Percentiles rank a stretch among this genome's conserved stretches.
These are phyloP conservation scores for Pleurostoma richardsiae DNA, from an alignment of 2,329 filamentous ascomycete species.

Conservation along the genomic window DNA sequence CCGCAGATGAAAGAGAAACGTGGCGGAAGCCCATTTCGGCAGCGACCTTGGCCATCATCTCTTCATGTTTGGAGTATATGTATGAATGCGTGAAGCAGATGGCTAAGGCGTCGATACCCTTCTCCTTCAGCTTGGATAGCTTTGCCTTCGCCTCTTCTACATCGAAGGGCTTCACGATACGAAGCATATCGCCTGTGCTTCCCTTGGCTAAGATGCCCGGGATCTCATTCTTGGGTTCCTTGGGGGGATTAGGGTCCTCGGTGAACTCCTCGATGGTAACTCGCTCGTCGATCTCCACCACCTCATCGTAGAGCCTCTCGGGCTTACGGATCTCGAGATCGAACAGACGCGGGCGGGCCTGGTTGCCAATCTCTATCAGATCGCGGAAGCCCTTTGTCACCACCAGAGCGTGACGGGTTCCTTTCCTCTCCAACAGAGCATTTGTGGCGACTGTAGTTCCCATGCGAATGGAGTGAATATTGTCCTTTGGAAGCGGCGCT, in stretches of 20 bases:
- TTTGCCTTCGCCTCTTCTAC: constrained; percentile 19
- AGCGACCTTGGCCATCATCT: neutral
- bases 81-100: too few species aligned
- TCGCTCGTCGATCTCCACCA: constrained; percentile 61
- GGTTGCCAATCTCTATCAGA: constrained; percentile 60
- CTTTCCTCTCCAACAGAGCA: constrained; percentile 60
- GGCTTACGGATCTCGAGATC: constrained; percentile 60
- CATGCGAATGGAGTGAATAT: constrained; percentile 65
- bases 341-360: constrained; percentile 61
- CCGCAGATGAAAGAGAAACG: constrained; percentile 25
- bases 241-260: constrained; percentile 24
- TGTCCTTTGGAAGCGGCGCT: constrained; percentile 54
- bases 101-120: too few species aligned
- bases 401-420: constrained; percentile 59
- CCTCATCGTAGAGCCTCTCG: constrained; percentile 57
- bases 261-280: constrained; percentile 64
- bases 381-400: constrained; percentile 64
- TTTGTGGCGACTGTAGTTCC: constrained; percentile 37
- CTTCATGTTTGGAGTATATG: neutral
- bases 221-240: neutral
- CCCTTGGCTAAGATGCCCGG: constrained; percentile 26
- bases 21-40: neutral
- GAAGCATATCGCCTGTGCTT: constrained; percentile 59
- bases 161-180: constrained; percentile 53
- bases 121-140: too few species aligned